Conservation (phyloP, 805 yeast species). For the Henningerozyma blattae region DNA sequence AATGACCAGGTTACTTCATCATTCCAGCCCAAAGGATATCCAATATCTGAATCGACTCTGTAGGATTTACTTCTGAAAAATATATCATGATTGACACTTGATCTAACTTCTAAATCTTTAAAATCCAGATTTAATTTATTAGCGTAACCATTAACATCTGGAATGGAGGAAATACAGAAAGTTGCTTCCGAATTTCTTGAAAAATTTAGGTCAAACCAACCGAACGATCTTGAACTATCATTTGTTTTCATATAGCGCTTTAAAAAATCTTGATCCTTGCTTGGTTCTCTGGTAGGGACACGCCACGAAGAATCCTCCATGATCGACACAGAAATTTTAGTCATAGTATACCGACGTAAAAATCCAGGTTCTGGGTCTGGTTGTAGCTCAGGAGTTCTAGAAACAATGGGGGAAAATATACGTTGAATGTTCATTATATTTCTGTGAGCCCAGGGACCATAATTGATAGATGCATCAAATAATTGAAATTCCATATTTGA, state of each 20-base stretch:
- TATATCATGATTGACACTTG: constrained; percentile 85
- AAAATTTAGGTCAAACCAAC: constrained; percentile 77
- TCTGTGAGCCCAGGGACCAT: constrained; percentile 95
- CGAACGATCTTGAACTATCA: constrained; percentile 55
- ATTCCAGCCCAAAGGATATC: constrained; percentile 77
- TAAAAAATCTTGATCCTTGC: constrained; percentile 51
- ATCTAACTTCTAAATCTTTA: constrained; percentile 46
- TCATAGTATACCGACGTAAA: constrained; percentile 42
- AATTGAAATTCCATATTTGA: constrained; percentile 51
- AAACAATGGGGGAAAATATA: constrained; percentile 55
- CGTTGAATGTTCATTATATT: constrained; percentile 57
- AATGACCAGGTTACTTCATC: constrained; percentile 63
- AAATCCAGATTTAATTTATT: constrained; percentile 37
- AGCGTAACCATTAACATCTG: constrained; percentile 44
- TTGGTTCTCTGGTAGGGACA: constrained; percentile 73
- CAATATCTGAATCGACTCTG: constrained; percentile 40
- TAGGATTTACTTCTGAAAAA: constrained; percentile 53
- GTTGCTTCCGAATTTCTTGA: constrained; percentile 39
- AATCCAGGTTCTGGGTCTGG: constrained; percentile 36
- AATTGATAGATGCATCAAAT: constrained; percentile 53
- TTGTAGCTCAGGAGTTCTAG: constrained; percentile 40
- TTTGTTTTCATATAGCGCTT: constrained; percentile 21
- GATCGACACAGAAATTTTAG: constrained; percentile 42
- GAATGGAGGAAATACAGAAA: constrained; percentile 37
- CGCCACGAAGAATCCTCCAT: constrained; percentile 58